These are phyloP conservation scores for Pichia norvegensis DNA, from an alignment of 1,139 yeast species.

Conservation along the genomic window DNA sequence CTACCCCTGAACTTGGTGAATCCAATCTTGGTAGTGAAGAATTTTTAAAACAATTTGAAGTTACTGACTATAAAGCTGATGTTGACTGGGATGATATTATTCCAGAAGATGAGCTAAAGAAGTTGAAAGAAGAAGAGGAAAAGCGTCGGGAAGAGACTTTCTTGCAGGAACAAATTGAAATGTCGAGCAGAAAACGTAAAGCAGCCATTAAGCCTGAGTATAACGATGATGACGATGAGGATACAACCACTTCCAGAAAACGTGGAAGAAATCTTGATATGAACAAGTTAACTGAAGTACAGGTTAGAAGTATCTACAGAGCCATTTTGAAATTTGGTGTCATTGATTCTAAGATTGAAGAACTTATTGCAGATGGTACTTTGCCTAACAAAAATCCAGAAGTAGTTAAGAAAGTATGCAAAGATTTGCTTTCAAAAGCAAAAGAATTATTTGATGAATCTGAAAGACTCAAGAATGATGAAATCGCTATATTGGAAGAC, in stretches of 20 bases:
- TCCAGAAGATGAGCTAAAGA: constrained; percentile 86
- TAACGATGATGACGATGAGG: constrained; percentile 32
- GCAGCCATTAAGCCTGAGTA: constrained; percentile 56
- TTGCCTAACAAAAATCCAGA: constrained; percentile 80
- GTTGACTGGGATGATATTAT: constrained; percentile 99
- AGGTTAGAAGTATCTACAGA: constrained; percentile 78
- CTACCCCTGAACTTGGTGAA: constrained; percentile 94
- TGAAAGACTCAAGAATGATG: constrained; percentile 51
- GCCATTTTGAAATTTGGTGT: constrained; percentile 81
- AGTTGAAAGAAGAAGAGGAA: constrained; percentile 86
- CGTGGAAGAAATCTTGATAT: constrained; percentile 34
- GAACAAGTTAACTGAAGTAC: constrained; percentile 71
- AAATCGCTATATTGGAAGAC: constrained; percentile 51
- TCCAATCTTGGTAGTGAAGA: constrained; percentile 98
- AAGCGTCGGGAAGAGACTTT: constrained; percentile 78
- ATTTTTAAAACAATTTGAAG: constrained; percentile 93
- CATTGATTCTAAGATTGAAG: constrained; percentile 74
- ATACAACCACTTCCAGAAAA: constrained; percentile 31
- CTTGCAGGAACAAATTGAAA: constrained; percentile 81
- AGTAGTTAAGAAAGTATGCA: constrained; percentile 67
- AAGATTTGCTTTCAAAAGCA: constrained; percentile 60
- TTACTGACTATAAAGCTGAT: constrained; percentile 96
- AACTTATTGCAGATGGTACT: constrained; percentile 82
- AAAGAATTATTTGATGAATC: constrained; percentile 58
- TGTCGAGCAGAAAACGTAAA: constrained; percentile 66